Base-by-base conservation (phyloP, 306 rosid species). In the Fragaria nilgerrensis region DNA sequence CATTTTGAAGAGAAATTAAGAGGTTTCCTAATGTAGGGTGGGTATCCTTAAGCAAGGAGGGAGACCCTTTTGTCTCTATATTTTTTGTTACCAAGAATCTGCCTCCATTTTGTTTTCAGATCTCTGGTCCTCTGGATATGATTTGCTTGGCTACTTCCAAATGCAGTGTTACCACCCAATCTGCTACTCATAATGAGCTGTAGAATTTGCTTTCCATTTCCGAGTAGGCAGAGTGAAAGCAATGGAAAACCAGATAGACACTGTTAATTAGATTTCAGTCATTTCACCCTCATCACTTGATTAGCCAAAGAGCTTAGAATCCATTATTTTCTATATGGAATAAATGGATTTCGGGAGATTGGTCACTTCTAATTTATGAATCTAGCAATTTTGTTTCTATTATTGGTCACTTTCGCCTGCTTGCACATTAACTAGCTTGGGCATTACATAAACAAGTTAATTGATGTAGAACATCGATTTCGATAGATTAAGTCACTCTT, bases 101-200 rank as follows among this genome's bases (percentile, higher is more conserved):
- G 52, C 74, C 77, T 50, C 56, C 70, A 37, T 61, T 69, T 62
- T 16, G 68, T 25, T 50, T 75, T 66, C 48, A 66, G 3, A 66
- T 66, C 70, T 63, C 41, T 29, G 43, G 9, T 37, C 39, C 70
- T 63, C 41, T 29, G 12, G 44, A 63, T 63, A 32, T 58, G 77
- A 79, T 79, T 79, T 79, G 75, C 64, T 48, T 75, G 67, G 44
- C 72, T 9, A 36, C 56, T 62, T 44, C 23, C 36, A 25, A 22
- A 34, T 22, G 37, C 16, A 16, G 23, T 29, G 44, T 56, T 63
- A 74, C 61, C 37, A 32, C 53, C 79, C 65, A 32, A 71, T 49
- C 43, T 71, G 27, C 59, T 15, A 29, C 73, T 45, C 56, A 45
- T 25, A 29, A 29, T 64, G 44, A 59, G 19, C 65, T 59, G 36